A percentile compares a stretch with the other conserved stretches of the same genome.
Evolutionary conservation across 371 early-diverging fungal genomes (phyloP).

Genomic region (Rhizopus sp.): DNA sequence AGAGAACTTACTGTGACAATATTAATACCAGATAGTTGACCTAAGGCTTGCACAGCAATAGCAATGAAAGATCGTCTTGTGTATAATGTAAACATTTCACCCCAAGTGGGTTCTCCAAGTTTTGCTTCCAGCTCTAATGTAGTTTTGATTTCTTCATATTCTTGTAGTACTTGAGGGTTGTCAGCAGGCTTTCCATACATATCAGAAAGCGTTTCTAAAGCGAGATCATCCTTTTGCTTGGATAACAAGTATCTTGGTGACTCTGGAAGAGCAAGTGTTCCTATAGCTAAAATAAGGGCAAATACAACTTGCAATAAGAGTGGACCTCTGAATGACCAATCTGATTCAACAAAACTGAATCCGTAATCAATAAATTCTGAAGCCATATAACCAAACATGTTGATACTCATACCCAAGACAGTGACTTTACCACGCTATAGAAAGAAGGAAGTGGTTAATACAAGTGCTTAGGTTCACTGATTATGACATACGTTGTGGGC

Average conservation of each 20-base stretch:
- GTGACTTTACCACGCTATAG: slow-evolving; percentile 38
- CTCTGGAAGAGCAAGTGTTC: slow-evolving; percentile 49
- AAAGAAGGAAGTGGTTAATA: not conserved
- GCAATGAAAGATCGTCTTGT: slow-evolving; percentile 65
- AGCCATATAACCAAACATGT: slow-evolving; percentile 41
- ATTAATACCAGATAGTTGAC: slow-evolving; percentile 74
- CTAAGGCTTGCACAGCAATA: slow-evolving; percentile 62
- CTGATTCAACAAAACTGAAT: slow-evolving; percentile 23
- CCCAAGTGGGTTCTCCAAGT: slow-evolving; percentile 67
- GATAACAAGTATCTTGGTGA: slow-evolving; percentile 55
- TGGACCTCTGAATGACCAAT: slow-evolving; percentile 50
- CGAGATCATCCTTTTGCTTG: slow-evolving; percentile 51
- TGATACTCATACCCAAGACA: slow-evolving; percentile 42
- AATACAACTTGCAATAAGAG: slow-evolving; percentile 44
- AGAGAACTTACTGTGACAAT: slow-evolving; percentile 51
- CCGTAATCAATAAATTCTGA: slow-evolving; percentile 50
- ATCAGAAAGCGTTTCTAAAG: slow-evolving; percentile 66
- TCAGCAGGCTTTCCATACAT: slow-evolving; percentile 61
- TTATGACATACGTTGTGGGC: slow-evolving; percentile 45
- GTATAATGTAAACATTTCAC: slow-evolving; percentile 63
- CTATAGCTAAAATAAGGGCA: slow-evolving; percentile 47
- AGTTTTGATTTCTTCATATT: slow-evolving; percentile 72
- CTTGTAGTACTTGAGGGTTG: slow-evolving; percentile 59
- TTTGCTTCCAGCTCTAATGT: slow-evolving; percentile 66
- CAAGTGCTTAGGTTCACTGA: not conserved